Percentiles rank a stretch among this genome's conserved stretches.
Evolutionary conservation across 179 eudicot genomes (phyloP).

Genomic region (Spinacia oleracea): DNA sequence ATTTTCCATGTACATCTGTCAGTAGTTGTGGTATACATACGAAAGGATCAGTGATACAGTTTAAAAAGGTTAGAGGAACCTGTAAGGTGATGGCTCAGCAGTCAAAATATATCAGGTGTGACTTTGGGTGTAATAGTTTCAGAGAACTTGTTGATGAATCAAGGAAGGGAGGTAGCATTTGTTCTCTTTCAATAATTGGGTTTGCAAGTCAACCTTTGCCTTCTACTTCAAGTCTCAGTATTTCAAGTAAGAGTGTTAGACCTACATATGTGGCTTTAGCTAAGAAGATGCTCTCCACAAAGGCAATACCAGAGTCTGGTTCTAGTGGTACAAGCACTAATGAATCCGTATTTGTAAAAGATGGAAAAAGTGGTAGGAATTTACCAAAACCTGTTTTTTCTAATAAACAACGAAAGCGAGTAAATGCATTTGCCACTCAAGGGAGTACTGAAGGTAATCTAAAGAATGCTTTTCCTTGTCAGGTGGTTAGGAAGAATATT

Average conservation of each 20-base stretch:
- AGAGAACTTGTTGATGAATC: constrained; percentile 35
- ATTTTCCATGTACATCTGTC: constrained; percentile 22
- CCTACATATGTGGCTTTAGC: constrained; percentile 33
- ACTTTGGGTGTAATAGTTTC: constrained; percentile 21
- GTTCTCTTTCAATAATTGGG: constrained; percentile 33
- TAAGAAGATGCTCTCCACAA: constrained; percentile 50
- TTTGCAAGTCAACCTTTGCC: constrained; percentile 29
- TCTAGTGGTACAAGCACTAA: constrained; percentile 26
- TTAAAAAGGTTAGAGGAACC: constrained; percentile 38
- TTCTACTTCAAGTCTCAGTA: constrained; percentile 34
- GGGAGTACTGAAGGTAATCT: constrained; percentile 23
- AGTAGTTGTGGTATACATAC: constrained; percentile 22
- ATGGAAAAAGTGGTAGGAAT: constrained; percentile 29
- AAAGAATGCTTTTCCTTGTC: constrained; percentile 11
- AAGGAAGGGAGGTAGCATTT: constrained; percentile 28
- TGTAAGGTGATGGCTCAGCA: constrained; percentile 32
- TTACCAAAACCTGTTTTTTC: constrained; percentile 25
- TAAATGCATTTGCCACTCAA: constrained; percentile 34
- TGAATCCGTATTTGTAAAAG: constrained; percentile 24
- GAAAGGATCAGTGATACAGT: constrained; percentile 39
- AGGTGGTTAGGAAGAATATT: constrained; percentile 23
- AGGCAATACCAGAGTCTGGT: constrained; percentile 21
- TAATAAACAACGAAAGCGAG: constrained; percentile 35
- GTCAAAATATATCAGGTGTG: constrained; percentile 30
- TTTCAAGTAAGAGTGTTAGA: constrained; percentile 30